Evolutionary conservation across 2,329 filamentous ascomycete species (phyloP), one percentile per base, ranked within the genome.

Genomic region (Cyphellophora attinorum): DNA sequence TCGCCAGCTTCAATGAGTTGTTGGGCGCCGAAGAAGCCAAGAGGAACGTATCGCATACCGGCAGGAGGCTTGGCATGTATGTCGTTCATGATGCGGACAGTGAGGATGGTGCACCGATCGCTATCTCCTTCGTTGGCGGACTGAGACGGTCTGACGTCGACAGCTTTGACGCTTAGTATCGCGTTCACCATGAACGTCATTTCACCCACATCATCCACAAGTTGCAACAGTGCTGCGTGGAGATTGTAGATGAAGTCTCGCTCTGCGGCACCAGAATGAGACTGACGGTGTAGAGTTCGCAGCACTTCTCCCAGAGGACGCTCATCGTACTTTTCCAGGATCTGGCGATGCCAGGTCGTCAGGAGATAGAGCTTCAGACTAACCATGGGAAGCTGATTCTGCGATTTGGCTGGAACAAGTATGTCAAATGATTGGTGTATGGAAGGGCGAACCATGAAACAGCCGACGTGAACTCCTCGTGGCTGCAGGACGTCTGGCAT

Each of bases 1-100:
- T 68, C 63, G 39, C 65, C 65, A 17, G 67, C 61, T 46, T 76
- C 70, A 0, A 74, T 67, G 41, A 79, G 69, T 53, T 84, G 80
- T 38, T 78, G 76, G 5, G 71, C 62, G 44, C 73, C 76, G 60
- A 83, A 82, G 44, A 83, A 75, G 29, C 60, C 69, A 18, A 82
- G 58, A 0, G 79, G 76, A 2, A 71, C 64, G 44, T 80, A 79
- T 36, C 68, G 64, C 48, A 73, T 70, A 17, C 66, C 65, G 2
- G 68, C 59, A 2, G 60, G 58, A 6, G 72, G 54, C 19, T 64
- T 65, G 11, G 65, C 63, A 44, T 81, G 73, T 17, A 82, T 73
- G 1, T 73, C 73, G 12, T 78, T 69, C 27, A 82, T 68, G 11
- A 76, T 58, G 29, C 69, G 69, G 51, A 82, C 73, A n/a, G 70